These are phyloP conservation scores for Agrocybe pediades DNA, from an alignment of 768 basidiomycete species.

Conservation along the genomic window DNA sequence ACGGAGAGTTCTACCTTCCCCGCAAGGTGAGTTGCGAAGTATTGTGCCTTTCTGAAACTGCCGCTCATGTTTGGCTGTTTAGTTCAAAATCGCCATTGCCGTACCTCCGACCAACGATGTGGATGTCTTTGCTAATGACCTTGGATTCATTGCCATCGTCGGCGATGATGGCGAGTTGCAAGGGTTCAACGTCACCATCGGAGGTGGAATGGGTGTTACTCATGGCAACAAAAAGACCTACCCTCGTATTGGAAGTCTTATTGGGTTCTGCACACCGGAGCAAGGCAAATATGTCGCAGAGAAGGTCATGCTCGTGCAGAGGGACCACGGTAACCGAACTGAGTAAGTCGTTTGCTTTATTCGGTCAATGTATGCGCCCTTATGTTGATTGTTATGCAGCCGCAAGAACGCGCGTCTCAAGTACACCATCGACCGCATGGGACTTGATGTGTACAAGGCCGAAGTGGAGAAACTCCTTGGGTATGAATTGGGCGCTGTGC, in stretches of 20 bases:
- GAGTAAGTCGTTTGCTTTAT: constrained; percentile 60
- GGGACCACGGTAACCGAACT: constrained; percentile 92
- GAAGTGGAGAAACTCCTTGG: constrained; percentile 92
- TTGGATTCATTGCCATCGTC: constrained; percentile 95
- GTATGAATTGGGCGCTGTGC: constrained; percentile 70
- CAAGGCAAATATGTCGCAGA: constrained; percentile 88
- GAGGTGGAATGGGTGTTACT: constrained; percentile 99
- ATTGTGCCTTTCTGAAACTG: not conserved
- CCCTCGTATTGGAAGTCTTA: constrained; percentile 81
- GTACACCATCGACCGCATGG: constrained; percentile 97
- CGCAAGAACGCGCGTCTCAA: constrained; percentile 90
- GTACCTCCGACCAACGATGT: constrained; percentile 97
- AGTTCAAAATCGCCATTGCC: constrained; percentile 98
- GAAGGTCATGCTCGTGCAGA: constrained; percentile 89
- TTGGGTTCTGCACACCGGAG: constrained; percentile 92
- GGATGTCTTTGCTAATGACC: constrained; percentile 93
- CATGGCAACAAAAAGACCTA: constrained; percentile 99
- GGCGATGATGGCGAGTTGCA: constrained; percentile 71
- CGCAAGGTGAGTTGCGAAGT: constrained; percentile 69
- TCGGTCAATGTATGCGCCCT: not conserved
- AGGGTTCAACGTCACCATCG: constrained; percentile 93
- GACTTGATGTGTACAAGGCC: constrained; percentile 80
- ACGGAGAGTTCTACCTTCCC: constrained; percentile 96
- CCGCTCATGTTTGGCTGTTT: constrained; percentile 1
- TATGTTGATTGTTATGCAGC: constrained; percentile 28